Evolutionary conservation across 2,329 filamentous ascomycete genomes (phyloP).

Genomic region (Cyclaneusma minus): DNA sequence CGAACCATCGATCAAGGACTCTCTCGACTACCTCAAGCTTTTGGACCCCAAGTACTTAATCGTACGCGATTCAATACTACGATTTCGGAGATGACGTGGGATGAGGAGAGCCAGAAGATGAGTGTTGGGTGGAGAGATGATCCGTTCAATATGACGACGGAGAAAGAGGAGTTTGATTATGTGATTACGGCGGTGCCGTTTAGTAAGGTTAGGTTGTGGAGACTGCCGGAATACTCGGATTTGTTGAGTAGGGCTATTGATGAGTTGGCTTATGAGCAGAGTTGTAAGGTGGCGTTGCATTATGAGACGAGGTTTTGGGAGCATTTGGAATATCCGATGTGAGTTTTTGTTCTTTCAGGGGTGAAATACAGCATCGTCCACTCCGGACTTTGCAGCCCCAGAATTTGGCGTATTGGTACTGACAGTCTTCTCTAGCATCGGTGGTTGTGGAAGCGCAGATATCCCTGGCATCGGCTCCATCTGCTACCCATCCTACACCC

Average conservation of each 20-base stretch:
- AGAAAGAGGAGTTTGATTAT: conserved; percentile 11
- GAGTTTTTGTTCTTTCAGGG: too few relatives aligned
- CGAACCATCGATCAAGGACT: conserved; percentile 23
- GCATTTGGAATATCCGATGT: conserved; percentile 24
- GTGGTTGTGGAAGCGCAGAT: conserved; percentile 33
- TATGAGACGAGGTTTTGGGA: conserved; percentile 49
- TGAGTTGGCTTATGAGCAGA: conserved; percentile 25
- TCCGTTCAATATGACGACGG: conserved; percentile 2
- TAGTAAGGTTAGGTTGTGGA: not conserved
- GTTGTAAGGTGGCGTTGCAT: conserved; percentile 47
- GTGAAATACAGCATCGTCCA: too few relatives aligned
- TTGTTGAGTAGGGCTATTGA: conserved; percentile 29
- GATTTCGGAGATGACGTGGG: conserved; percentile 39
- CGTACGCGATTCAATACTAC: conserved; percentile 38
- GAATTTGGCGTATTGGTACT: too few relatives aligned
- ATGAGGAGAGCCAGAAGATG: conserved; percentile 33
- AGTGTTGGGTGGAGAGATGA: conserved; percentile 45
- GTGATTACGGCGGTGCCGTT: conserved; percentile 7
- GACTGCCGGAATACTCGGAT: conserved; percentile 15
- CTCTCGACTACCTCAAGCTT: conserved; percentile 42
- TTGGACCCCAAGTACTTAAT: conserved; percentile 43
- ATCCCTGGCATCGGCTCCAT: conserved; percentile 45
- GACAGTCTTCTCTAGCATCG: conserved; percentile 34
- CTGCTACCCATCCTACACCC: conserved; percentile 52
- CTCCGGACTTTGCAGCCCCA: too few relatives aligned